These are phyloP conservation scores for Cladophialophora immunda DNA, from an alignment of 2,329 filamentous ascomycete species.

Conservation along the genomic window DNA sequence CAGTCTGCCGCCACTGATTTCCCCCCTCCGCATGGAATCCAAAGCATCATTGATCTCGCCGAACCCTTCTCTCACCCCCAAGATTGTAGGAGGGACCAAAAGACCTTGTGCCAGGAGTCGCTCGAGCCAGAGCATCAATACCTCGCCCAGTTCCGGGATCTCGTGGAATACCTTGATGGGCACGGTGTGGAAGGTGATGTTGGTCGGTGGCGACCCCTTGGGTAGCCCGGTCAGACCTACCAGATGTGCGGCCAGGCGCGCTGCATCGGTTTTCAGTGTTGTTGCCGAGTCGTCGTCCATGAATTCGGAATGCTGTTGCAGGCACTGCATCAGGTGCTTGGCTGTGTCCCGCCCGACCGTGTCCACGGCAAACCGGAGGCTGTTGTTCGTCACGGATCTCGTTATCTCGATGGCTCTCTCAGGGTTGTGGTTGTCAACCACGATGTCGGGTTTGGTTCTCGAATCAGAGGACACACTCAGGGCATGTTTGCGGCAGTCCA, in stretches of 20 bases:
- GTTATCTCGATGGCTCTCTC: constrained; percentile 72
- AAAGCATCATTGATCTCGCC: constrained; percentile 73
- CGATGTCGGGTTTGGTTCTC: constrained; percentile 58
- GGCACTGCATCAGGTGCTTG: constrained; percentile 62
- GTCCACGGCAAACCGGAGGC: constrained; percentile 73
- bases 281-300: neutral
- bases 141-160: constrained; percentile 68
- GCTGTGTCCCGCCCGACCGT: constrained; percentile 73
- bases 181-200: constrained; percentile 66
- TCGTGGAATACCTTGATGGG: constrained; percentile 82
- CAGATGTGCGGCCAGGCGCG: constrained; percentile 61
- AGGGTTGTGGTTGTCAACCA: constrained; percentile 74
- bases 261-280: neutral
- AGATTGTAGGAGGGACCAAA: constrained; percentile 70
- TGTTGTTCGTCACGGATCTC: constrained; percentile 62
- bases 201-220: constrained; percentile 55
- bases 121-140: constrained; percentile 73
- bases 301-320: constrained; percentile 46
- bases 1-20: constrained; percentile 73
- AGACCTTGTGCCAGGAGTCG: constrained; percentile 65
- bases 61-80: constrained; percentile 67
- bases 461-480: constrained; percentile 22
- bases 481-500: constrained; percentile 73
- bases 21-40: constrained; percentile 71
- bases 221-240: constrained; percentile 74